Base-by-base conservation (phyloP, 768 basidiomycete species). In the Lenzites betulinus region DNA sequence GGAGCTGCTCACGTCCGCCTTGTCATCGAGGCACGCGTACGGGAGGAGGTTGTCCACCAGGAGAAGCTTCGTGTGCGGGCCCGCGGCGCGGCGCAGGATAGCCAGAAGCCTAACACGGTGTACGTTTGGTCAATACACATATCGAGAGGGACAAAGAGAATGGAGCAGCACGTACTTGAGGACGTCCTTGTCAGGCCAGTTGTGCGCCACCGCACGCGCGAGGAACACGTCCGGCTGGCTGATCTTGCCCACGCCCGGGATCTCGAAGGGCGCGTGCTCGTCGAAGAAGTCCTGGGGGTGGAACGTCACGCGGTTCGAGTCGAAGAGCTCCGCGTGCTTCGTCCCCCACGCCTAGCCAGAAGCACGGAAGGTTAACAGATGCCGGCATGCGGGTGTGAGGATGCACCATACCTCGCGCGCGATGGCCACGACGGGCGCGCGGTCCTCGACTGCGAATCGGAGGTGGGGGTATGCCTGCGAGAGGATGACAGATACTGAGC, bases 401-500 rank as follows among this genome's bases (percentile, higher is more conserved):
- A 23, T 3, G 16, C 6, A 16, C 43, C 54, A 11, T 52, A 73
- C 67, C 58, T 64, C 60, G 12, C 59, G 59, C 6, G 81, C 84
- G 62, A 84, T 78, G 30, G 75, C 74, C 39, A 61, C 56, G 30
- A 54, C 48, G 2, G 23, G 46, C 16, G 50, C 51, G 33, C 63
- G 43, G 47, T 67, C 66, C 28, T 67, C 58, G 7, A 67, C 60
- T n/a, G 62, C 48, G 52, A 64, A 63, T 20, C 50, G 28, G 28
- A 67, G 51, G 23, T 65, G 60, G 18, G 64, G 58, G 47, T 53
- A 63, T 23, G 60, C 59, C 42, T 64, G 43, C n/a, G 66, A 49
- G 39, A 67, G 51, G 8, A 51, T 46, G 47, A 67, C 50, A 7
- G 63, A 65, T 2, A 60, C 58, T 16, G 61, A 60, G 20, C 66